Evolutionary conservation across 2,329 filamentous ascomycete genomes (phyloP), one percentile per base, ranked within the genome.

Genomic region (Byssoonygena ceratinophila): DNA sequence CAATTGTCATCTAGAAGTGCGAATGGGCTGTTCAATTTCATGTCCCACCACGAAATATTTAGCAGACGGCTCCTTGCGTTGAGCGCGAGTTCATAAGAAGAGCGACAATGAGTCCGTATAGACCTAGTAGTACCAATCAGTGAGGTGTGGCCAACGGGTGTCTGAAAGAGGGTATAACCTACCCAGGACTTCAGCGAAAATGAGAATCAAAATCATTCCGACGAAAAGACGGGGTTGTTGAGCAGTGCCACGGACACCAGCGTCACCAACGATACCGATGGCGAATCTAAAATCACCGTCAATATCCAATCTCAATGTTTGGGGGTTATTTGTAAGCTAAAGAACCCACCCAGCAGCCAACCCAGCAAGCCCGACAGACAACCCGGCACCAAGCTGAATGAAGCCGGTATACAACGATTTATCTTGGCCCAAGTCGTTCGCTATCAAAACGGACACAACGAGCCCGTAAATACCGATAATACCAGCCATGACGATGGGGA

Each of bases 401-500:
- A 91, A 90, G 56, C 84, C 83, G 53, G 85, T 88, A 64, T 84
- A 91, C 57, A 92, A 78, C 56, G 86, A 77, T 57, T 85, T 73
- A 59, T 80, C 68, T 73, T 91, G 85, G 63, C 76, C 78, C 59
- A 92, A 76, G 64, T 81, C 82, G 70, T 88, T 85, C 66, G 87
- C 89, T 68, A 92, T 88, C 66, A 92, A 75, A 70, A 92, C 87
- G 16, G 87, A 90, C 57, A 91, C 86, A 74, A 92, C 87, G 60
- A 92, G 80, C 65, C 87, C 87, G 76, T 92, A 98, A 73, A 98
- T 97, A 85, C 88, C 92, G 75, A 98, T 97, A 75, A 98, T 98
- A 97, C 92, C 92, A 79, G 92, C 92, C 92, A 98, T 98, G 83
- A 98, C 95, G 74, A 97, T 92, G 71, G 92, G 92, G 60, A 97